These are phyloP conservation scores for Cryptococcus sp. DNA, from an alignment of 1,284 basidiomycete genomes.

Conservation along the genomic window DNA sequence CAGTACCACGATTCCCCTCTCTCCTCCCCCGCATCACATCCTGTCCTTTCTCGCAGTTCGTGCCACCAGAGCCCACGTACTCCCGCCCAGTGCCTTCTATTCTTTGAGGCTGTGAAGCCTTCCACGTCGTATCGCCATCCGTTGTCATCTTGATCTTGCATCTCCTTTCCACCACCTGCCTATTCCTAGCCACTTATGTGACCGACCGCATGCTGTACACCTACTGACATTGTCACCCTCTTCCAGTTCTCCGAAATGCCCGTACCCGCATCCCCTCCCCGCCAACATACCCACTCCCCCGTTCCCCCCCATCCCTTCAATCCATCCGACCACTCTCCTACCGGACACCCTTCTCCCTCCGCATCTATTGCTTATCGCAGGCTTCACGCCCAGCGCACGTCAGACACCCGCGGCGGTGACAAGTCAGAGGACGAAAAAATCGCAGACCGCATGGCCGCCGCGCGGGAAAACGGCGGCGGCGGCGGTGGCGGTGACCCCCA, in stretches of 20 bases:
- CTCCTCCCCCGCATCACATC: too few species aligned
- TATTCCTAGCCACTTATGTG: background rate
- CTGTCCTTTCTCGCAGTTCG: too few species aligned
- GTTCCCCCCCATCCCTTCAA: conserved; percentile 5
- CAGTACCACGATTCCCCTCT: too few species aligned
- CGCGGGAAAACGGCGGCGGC: background rate
- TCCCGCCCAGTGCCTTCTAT: too few species aligned
- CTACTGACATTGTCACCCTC: background rate
- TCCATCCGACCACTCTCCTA: conserved; percentile 7
- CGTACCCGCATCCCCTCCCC: background rate
- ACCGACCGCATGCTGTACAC: background rate
- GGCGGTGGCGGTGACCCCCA: background rate
- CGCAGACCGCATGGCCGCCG: conserved; percentile 7
- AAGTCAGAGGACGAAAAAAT: conserved; percentile 16
- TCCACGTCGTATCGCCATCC: background rate
- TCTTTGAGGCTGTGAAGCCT: too few species aligned
- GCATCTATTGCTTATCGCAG: conserved; percentile 20
- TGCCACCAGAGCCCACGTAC: too few species aligned
- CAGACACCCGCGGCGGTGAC: conserved; percentile 24
- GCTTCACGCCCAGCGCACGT: conserved; percentile 21
- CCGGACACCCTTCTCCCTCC: conserved; percentile 2
- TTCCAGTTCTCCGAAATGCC: background rate
- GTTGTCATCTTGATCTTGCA: background rate
- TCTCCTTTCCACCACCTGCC: background rate
- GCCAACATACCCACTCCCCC: background rate